Base-by-base conservation (phyloP, 768 basidiomycete species). In the Lactifluus piperatus region DNA sequence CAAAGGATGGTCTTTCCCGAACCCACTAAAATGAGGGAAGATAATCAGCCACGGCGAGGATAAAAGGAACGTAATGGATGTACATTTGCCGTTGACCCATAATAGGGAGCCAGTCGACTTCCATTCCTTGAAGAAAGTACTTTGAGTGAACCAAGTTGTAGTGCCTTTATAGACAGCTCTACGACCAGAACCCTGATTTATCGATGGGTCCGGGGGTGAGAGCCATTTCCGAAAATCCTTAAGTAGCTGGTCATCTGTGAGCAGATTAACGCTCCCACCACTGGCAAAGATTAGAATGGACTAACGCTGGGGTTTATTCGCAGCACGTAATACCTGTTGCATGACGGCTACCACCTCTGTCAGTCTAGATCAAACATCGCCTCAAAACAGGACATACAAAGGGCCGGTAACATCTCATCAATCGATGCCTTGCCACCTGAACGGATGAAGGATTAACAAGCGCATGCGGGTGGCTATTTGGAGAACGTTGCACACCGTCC, bases 61-160 rank as follows among this genome's bases (percentile, higher is more conserved):
- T 2, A 26, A 0, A 11, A 26, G n/a, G 16, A 1, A 14, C 2
- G 44, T 10, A 27, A n/a, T 52, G 5, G 16, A 20, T 24, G 2
- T 18, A 52, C 57, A 47, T 58, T 52, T 58, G 13, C 57, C 57
- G 16, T 58, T n/a, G n/a, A n/a, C n/a, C n/a, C n/a, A n/a, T n/a
- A n/a, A 24, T n/a, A 57, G 27, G 5, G 43, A 44, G 14, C 50
- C 57, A 1, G 22, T 51, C n/a, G 26, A 24, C 18, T 51, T 51
- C 57, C 57, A 57, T 46, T 58, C 43, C 14, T 52, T 49, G 27
- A 52, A 58, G n/a, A 22, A n/a, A 30, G 14, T n/a, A 20, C n/a
- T 32, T 39, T 46, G 43, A 5, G 26, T 45, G n/a, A 58, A 52
- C 57, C 57, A 58, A 14, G 34, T 50, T 39, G 57, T 51, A 6